Conservation (phyloP, 2,329 filamentous ascomycete species). For the Madurella fahalii region DNA sequence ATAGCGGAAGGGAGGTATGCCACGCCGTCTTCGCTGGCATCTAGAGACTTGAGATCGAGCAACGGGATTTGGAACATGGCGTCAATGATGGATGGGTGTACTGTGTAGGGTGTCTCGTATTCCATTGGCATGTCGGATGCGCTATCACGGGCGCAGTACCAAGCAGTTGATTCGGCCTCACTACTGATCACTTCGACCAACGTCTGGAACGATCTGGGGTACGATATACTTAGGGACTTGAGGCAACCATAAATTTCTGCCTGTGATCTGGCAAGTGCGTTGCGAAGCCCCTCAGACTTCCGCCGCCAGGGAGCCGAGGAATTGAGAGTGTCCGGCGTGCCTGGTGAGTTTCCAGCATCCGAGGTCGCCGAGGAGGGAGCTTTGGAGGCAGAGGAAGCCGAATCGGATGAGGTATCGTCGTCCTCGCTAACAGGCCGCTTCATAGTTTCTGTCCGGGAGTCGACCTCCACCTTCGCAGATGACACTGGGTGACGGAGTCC, state of each 20-base stretch:
- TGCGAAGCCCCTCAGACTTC: conserved; percentile 4
- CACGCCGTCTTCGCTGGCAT: conserved; percentile 18
- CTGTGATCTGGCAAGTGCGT: no score
- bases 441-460: conserved; percentile 5
- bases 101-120: conserved; percentile 40
- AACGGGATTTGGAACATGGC: conserved; percentile 40
- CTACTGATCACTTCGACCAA: conserved; percentile 21
- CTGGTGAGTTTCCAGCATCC: conserved; percentile 1
- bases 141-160: conserved; percentile 42
- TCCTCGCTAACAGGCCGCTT: background rate
- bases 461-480: background rate
- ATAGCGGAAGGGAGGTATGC: conserved; percentile 26
- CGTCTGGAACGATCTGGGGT: conserved; percentile 21
- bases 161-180: conserved; percentile 29
- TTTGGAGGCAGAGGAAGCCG: conserved; percentile 12
- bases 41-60: conserved; percentile 34
- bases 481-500: background rate
- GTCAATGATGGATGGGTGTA: conserved; percentile 47
- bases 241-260: conserved; percentile 20
- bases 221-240: conserved; percentile 10
- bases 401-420: conserved; percentile 12
- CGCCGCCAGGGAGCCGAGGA: background rate
- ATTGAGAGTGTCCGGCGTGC: conserved; percentile 11
- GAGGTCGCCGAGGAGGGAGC: conserved; percentile 17
- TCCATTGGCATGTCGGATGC: conserved; percentile 41